Evolutionary conservation across 139 green algal species (phyloP), one percentile per base, ranked within the genome.

Genomic region (Coelastrella sp.): DNA sequence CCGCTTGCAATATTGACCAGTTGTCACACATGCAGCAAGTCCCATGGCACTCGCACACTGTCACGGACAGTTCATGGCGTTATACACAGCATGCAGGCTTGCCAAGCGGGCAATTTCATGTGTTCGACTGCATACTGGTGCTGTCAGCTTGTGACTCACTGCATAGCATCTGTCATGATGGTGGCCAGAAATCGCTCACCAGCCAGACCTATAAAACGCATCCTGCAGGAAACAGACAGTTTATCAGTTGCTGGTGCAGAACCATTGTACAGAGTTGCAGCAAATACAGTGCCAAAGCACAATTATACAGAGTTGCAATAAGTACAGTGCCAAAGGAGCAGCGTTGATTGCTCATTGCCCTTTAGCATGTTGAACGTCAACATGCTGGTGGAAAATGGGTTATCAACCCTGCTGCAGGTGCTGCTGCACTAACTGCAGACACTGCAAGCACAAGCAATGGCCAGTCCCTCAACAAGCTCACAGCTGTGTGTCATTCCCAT

Each of bases 111-210:
- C n/a, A n/a, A n/a, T n/a, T n/a, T n/a, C n/a, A n/a, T n/a, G n/a
- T n/a, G n/a, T n/a, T n/a, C n/a, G n/a, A n/a, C n/a, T n/a, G n/a
- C n/a, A n/a, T n/a, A n/a, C n/a, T n/a, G n/a, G n/a, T n/a, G n/a
- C n/a, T n/a, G n/a, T n/a, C n/a, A n/a, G n/a, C n/a, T 30, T 34
- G 74, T 25, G 37, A 85, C 79, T 85, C 45, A 85, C 79, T 85
- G 79, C 64, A 85, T 68, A 5, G 79, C 66, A n/a, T 85, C 79
- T 13, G 13, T 51, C 38, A 79, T 37, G 41, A 85, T 53, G 32
- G 45, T 85, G 4, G 79, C 38, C 34, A 85, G 79, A 51, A 85
- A 79, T 21, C 45, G 45, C 64, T 85, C 64, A 7, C 64, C 64
- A 30, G 79, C 63, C 17, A 85, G 32, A 27, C 64, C 66, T 21